Percentiles rank a stretch among this genome's conserved stretches.
These are phyloP conservation scores for Phytophthora hibernalis DNA, from an alignment of 352 stramenopile species.

Conservation along the genomic window DNA sequence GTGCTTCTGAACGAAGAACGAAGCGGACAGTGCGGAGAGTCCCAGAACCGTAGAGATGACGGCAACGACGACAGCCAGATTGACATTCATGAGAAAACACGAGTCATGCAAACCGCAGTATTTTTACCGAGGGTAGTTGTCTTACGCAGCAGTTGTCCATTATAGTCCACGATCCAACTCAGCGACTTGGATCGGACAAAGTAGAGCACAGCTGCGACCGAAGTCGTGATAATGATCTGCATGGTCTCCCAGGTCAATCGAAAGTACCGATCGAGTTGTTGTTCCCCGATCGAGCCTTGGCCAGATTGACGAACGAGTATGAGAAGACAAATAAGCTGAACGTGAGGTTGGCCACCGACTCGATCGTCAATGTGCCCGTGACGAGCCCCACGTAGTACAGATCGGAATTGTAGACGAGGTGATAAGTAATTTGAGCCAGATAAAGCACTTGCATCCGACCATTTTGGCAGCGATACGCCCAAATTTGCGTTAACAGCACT, in stretches of 20 bases:
- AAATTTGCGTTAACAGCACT: too few species aligned
- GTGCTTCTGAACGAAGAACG: constrained; percentile 27
- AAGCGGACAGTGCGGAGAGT: constrained; percentile 9
- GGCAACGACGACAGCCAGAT: constrained; percentile 22
- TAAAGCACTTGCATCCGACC: constrained; percentile 34
- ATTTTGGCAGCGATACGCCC: too few species aligned
- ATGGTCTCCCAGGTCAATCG: constrained; percentile 40
- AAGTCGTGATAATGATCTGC: constrained; percentile 22
- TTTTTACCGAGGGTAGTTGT: constrained; percentile 27
- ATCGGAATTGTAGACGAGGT: constrained; percentile 27
- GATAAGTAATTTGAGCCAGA: constrained; percentile 25
- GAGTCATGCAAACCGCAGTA: constrained; percentile 37
- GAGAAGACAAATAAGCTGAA: constrained; percentile 37
- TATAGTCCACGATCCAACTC: constrained; percentile 34
- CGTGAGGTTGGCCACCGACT: constrained; percentile 29
- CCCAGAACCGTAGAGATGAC: constrained; percentile 13
- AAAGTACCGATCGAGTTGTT: constrained; percentile 43
- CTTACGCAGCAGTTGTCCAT: constrained; percentile 28
- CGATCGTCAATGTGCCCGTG: constrained; percentile 29
- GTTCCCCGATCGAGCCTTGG: constrained; percentile 35
- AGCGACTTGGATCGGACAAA: constrained; percentile 23
- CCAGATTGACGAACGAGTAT: constrained; percentile 36
- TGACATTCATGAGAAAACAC: constrained; percentile 38
- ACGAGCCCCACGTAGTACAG: constrained; percentile 33
- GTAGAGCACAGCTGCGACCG: constrained; percentile 15